These are phyloP conservation scores for Ceratocystiopsis minuta DNA, from an alignment of 2,329 filamentous ascomycete species.

Conservation along the genomic window DNA sequence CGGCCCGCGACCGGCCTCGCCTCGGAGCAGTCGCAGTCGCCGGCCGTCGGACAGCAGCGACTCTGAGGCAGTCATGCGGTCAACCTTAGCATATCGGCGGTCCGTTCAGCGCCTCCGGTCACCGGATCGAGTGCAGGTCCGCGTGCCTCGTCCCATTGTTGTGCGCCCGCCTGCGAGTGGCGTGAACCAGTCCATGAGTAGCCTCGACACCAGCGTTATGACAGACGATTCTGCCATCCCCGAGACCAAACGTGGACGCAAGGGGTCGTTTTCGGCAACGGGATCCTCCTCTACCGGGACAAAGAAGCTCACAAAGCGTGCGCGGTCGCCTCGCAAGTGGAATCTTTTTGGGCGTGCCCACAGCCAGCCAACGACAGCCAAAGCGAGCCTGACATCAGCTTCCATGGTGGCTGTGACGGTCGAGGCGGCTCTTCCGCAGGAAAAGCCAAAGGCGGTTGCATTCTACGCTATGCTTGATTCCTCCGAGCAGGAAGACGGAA, in stretches of 20 bases:
- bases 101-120: slow-evolving; percentile 33
- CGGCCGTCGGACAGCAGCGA: slow-evolving; percentile 39
- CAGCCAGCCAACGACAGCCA: slow-evolving; percentile 19
- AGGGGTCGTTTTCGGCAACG: not conserved
- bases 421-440: slow-evolving; percentile 29
- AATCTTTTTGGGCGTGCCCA: slow-evolving; percentile 43
- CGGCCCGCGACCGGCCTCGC: slow-evolving; percentile 9
- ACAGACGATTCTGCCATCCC: slow-evolving; percentile 35
- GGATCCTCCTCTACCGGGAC: slow-evolving; percentile 10
- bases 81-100: slow-evolving; percentile 35
- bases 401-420: slow-evolving; percentile 27
- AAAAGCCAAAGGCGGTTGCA: slow-evolving; percentile 32
- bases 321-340: slow-evolving; percentile 41
- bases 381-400: slow-evolving; percentile 21
- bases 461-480: slow-evolving; percentile 46
- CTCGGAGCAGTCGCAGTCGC: slow-evolving; percentile 15
- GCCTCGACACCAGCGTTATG: slow-evolving; percentile 36
- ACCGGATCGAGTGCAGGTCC: slow-evolving; percentile 24
- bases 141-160: slow-evolving; percentile 35
- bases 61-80: slow-evolving; percentile 30
- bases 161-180: slow-evolving; percentile 19
- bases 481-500: slow-evolving; percentile 30
- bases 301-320: slow-evolving; percentile 38
- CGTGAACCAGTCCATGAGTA: slow-evolving; percentile 26
- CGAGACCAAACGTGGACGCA: slow-evolving; percentile 17